Conservation (phyloP, 768 basidiomycete species). For the Rhizopogon sp. region DNA sequence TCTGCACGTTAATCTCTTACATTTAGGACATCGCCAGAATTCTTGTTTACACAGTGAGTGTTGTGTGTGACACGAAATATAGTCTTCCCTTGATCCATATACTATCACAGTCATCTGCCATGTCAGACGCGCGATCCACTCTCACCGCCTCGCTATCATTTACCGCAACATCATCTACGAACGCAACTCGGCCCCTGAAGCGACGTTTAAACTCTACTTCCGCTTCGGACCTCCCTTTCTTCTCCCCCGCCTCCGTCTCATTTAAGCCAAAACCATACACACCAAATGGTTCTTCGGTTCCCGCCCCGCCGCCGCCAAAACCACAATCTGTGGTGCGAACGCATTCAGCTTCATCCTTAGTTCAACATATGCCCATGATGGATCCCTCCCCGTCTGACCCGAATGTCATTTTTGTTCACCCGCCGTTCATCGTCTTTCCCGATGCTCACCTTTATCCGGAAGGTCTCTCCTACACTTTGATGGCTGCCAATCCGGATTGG, state of each 20-base stretch:
- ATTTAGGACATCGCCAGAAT: not conserved
- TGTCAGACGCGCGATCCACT: conserved; percentile 14
- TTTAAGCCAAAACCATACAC: conserved; percentile 64
- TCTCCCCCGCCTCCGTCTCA: conserved; percentile 56
- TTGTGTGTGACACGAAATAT: not conserved
- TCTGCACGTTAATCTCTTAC: not conserved
- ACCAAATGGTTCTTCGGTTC: conserved; percentile 29
- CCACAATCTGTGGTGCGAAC: conserved; percentile 23
- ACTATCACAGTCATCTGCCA: conserved; percentile 6
- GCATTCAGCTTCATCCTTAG: conserved; percentile 25
- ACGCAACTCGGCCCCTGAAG: conserved; percentile 33
- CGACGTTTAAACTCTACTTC: conserved; percentile 41
- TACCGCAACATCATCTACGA: conserved; percentile 23
- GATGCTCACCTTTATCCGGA: conserved; percentile 54
- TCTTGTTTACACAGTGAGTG: conserved; percentile 8
- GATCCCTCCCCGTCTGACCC: conserved; percentile 69
- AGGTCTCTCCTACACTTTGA: conserved; percentile 63
- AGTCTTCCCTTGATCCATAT: not conserved
- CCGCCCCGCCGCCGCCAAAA: conserved; percentile 19
- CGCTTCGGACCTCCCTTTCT: conserved; percentile 50
- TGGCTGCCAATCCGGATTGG: conserved; percentile 79
- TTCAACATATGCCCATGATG: conserved; percentile 48
- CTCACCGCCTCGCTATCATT: conserved; percentile 17
- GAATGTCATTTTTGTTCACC: conserved; percentile 63
- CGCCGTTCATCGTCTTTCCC: conserved; percentile 68